Conservation (phyloP, 2,329 filamentous ascomycete genomes). For the Xylariales sp. region DNA sequence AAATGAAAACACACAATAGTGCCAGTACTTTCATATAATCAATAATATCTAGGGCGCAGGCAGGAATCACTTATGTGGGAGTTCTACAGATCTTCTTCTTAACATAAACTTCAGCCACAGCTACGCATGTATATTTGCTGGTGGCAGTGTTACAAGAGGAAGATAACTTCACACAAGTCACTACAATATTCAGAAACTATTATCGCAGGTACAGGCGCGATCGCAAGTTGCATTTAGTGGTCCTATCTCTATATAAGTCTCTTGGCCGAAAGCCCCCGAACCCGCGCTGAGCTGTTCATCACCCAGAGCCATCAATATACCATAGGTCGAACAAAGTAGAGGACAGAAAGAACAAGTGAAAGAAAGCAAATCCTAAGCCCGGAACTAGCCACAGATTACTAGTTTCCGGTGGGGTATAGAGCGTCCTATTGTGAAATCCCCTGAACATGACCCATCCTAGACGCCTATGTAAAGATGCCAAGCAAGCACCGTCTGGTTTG, state of each 20-base stretch:
- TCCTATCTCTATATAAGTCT: slow-evolving; percentile 4
- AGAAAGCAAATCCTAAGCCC: slow-evolving; percentile 39
- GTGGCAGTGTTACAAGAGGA: too few species aligned
- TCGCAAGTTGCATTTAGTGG: not conserved
- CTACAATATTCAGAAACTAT: not conserved
- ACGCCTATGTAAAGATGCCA: slow-evolving; percentile 29
- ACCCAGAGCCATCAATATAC: slow-evolving; percentile 8
- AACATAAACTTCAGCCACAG: too few species aligned
- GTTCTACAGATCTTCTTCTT: too few species aligned
- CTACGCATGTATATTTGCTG: too few species aligned
- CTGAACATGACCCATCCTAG: slow-evolving; percentile 21
- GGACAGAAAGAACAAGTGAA: slow-evolving; percentile 22
- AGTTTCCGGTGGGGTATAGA: slow-evolving; percentile 39
- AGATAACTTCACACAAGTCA: too few species aligned
- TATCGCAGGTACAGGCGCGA: not conserved
- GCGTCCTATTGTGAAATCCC: slow-evolving; percentile 25
- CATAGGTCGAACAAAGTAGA: not conserved
- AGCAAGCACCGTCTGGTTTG: slow-evolving; percentile 1
- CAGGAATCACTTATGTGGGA: too few species aligned
- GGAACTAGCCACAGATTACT: slow-evolving; percentile 27
- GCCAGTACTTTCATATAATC: too few species aligned
- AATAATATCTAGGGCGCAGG: too few species aligned
- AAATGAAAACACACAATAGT: too few species aligned
- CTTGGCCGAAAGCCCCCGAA: not conserved
- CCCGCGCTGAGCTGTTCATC: not conserved